These are phyloP conservation scores for Lasiosphaeriaceae sp. DNA, from an alignment of 495 filamentous ascomycete genomes.

Conservation along the genomic window DNA sequence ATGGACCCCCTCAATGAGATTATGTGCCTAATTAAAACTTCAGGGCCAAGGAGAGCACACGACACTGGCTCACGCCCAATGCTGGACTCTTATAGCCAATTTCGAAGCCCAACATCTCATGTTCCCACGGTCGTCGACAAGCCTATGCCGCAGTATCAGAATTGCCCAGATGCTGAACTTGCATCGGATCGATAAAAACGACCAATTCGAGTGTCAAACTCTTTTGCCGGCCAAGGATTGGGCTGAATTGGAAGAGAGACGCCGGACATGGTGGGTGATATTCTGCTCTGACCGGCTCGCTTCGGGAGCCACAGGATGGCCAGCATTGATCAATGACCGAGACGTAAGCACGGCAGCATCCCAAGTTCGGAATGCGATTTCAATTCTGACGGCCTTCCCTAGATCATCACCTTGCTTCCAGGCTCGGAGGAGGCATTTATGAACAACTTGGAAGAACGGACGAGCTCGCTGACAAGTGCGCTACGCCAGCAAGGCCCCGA, in stretches of 20 bases:
- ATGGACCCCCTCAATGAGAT: not conserved
- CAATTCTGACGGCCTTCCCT: not conserved
- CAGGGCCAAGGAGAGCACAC: slow-evolving; percentile 15
- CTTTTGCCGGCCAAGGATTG: not conserved
- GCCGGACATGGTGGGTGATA: slow-evolving; percentile 12
- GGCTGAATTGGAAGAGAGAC: slow-evolving; percentile 8
- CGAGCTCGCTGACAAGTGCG: not conserved
- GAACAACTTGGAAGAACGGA: not conserved
- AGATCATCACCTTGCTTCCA: slow-evolving; percentile 9
- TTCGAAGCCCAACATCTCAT: slow-evolving; percentile 8
- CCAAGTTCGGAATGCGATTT: not conserved
- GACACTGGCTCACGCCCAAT: slow-evolving; percentile 11
- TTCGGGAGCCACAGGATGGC: slow-evolving; percentile 7
- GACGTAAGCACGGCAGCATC: slow-evolving; percentile 4
- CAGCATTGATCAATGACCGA: slow-evolving; percentile 1
- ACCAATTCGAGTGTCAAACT: not conserved
- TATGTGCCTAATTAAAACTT: not conserved
- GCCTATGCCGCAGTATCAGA: slow-evolving; percentile 2
- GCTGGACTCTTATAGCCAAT: slow-evolving; percentile 7
- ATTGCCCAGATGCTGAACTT: slow-evolving; percentile 12
- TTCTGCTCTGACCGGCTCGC: slow-evolving; percentile 6
- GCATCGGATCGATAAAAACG: not conserved
- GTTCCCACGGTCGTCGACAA: slow-evolving; percentile 3
- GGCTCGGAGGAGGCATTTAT: slow-evolving; percentile 10
- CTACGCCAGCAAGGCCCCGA: not conserved